Evolutionary conservation across 1,284 basidiomycete species (phyloP), one percentile per base, ranked within the genome.

Genomic region (Apiotrichum siamense): DNA sequence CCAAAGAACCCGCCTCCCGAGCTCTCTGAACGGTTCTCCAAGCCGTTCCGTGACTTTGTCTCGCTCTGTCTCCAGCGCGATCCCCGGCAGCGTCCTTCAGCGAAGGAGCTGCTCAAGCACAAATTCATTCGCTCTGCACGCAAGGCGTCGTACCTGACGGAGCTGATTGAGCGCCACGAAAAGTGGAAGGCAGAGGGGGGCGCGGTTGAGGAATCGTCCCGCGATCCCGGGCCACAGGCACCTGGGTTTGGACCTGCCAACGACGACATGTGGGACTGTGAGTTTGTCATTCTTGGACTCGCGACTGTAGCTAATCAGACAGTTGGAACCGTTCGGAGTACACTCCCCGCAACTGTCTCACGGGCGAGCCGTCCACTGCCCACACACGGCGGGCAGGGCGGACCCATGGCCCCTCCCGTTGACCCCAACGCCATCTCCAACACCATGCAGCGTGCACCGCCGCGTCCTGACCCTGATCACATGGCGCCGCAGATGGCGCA

Each of bases 1-100:
- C 96, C 94, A 20, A 97, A 97, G 78, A 97, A 97, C 67, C 83
- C 88, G 3, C 96, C 94, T 2, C 96, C 94, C 5, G 82, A 82
- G 33, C 78, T 98, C 44, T 91, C 96, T 57, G 72, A 74, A 33
- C 82, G 85, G 57, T 98, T 94, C 72, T 89, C 89, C 3, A 89
- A 88, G 64, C 80, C 86, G 1, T 98, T 98, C 77, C 81, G 85
- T 64, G 96, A 97, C 48, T 98, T 98, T 70, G 89, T 98, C 20
- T 80, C 86, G 1, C 84, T 85, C 56, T 98, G 96, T 73, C 76
- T 98, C 33, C 91, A 96, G 66, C 82, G 94, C 42, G 94, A 98
- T 75, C 92, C 94, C 21, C 83, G 85, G 66, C 86, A 91, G 86
- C 87, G 94, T 39, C 96, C 96, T 18, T 80, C 88, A 13, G 96